Conservation (phyloP, 495 filamentous ascomycete species). For the Penicillium bialowiezense region DNA sequence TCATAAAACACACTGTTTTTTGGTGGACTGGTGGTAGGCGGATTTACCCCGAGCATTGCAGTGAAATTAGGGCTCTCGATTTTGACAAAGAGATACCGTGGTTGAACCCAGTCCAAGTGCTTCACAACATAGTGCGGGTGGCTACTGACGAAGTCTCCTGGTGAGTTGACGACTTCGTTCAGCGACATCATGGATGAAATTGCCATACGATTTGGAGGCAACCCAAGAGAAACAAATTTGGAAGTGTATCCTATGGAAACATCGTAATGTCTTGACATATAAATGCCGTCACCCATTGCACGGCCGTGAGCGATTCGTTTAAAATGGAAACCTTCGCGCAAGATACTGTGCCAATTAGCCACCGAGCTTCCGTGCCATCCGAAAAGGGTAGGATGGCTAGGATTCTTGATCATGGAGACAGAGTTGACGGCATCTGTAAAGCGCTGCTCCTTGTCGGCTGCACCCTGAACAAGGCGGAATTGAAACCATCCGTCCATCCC, state of each 20-base stretch:
- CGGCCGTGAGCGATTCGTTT: conserved; percentile 53
- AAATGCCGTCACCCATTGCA: conserved; percentile 76
- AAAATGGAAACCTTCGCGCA: background rate
- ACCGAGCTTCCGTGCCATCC: conserved; percentile 81
- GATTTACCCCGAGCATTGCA: background rate
- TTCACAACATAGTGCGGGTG: conserved; percentile 68
- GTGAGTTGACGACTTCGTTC: conserved; percentile 83
- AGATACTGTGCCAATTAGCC: conserved; percentile 73
- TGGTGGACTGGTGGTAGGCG: background rate
- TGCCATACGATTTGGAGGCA: conserved; percentile 64
- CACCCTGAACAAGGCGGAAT: conserved; percentile 85
- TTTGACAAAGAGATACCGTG: conserved; percentile 78
- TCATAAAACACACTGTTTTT: conserved; percentile 25
- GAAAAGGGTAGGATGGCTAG: conserved; percentile 65
- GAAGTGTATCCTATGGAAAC: conserved; percentile 58
- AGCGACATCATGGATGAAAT: conserved; percentile 64
- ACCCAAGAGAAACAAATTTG: conserved; percentile 24
- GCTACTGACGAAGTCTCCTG: conserved; percentile 53
- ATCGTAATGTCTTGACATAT: conserved; percentile 60
- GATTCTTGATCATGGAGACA: conserved; percentile 33
- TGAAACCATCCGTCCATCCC: conserved; percentile 71
- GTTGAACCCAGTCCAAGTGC: conserved; percentile 85
- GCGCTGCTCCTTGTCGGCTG: conserved; percentile 84
- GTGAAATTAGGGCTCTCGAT: background rate
- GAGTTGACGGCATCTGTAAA: conserved; percentile 65